These are phyloP conservation scores for Colletotrichum sp. DNA, from an alignment of 2,329 filamentous ascomycete genomes.

Conservation along the genomic window DNA sequence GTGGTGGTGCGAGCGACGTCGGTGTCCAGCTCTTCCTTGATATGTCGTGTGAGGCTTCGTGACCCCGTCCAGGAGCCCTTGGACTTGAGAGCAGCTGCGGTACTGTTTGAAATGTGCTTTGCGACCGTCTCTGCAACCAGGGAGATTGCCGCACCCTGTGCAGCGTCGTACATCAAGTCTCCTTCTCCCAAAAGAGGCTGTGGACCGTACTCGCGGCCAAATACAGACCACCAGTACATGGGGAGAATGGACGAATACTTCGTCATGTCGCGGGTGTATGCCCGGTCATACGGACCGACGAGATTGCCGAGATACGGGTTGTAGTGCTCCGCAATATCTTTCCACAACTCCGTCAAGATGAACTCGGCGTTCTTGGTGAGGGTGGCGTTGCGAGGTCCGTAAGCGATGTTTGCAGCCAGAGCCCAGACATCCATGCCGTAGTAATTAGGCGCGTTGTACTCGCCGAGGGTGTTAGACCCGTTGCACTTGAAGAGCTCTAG, in stretches of 20 bases:
- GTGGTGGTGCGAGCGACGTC: slow-evolving; percentile 36
- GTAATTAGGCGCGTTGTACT: slow-evolving; percentile 46
- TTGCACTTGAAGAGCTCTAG: slow-evolving; percentile 34
- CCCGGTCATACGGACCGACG: slow-evolving; percentile 40
- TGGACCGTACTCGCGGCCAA: slow-evolving; percentile 41
- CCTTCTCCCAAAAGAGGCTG: slow-evolving; percentile 40
- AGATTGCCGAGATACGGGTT: slow-evolving; percentile 40
- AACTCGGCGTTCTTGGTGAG: slow-evolving; percentile 32
- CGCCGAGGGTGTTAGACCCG: slow-evolving; percentile 36
- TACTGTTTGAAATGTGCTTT: slow-evolving; percentile 30
- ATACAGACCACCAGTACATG: slow-evolving; percentile 48
- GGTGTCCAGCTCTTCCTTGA: slow-evolving; percentile 37
- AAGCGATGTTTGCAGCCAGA: slow-evolving; percentile 41
- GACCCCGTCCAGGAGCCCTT: slow-evolving; percentile 36
- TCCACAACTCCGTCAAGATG: slow-evolving; percentile 37
- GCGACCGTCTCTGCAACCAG: slow-evolving; percentile 39
- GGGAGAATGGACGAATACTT: slow-evolving; percentile 44
- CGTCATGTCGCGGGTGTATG: slow-evolving; percentile 43
- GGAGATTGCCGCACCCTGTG: slow-evolving; percentile 44
- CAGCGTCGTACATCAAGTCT: slow-evolving; percentile 45
- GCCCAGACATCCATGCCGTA: slow-evolving; percentile 47
- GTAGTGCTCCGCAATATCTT: slow-evolving; percentile 39
- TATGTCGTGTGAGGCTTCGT: slow-evolving; percentile 38
- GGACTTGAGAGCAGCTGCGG: slow-evolving; percentile 32
- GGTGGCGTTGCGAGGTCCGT: slow-evolving; percentile 33